A percentile compares a stretch with the other conserved stretches of the same genome.
Evolutionary conservation across 2,329 filamentous ascomycete genomes (phyloP).

Genomic region (Hypoxylon sp.): DNA sequence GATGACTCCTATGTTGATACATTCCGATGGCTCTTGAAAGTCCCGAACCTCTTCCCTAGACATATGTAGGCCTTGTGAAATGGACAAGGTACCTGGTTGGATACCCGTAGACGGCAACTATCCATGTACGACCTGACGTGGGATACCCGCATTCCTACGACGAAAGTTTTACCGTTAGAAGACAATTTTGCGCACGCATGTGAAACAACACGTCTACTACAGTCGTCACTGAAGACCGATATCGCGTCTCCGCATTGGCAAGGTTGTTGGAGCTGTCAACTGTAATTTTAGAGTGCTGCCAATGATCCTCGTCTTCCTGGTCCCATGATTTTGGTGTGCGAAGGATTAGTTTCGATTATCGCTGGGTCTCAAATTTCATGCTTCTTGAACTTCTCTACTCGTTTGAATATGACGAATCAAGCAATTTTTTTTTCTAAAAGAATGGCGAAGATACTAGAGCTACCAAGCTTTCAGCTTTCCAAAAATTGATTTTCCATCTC

Average conservation of each 20-base stretch:
- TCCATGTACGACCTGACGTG: conserved; percentile 2
- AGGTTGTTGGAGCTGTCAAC: background rate
- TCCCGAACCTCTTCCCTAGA: background rate
- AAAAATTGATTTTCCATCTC: conserved; percentile 10
- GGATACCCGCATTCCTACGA: conserved; percentile 14
- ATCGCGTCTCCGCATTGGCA: background rate
- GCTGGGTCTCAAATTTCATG: conserved; percentile 19
- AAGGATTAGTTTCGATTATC: conserved; percentile 24
- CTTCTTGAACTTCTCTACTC: conserved; percentile 19
- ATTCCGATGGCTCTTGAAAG: conserved; percentile 12
- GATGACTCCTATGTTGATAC: conserved; percentile 12
- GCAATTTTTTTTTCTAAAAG: conserved; percentile 16
- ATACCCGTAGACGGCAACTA: conserved; percentile 7
- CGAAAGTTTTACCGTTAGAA: background rate
- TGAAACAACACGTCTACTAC: conserved; percentile 10
- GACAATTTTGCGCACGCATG: conserved; percentile 7
- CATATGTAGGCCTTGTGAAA: background rate
- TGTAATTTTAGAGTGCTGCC: background rate
- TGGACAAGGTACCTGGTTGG: conserved; percentile 6
- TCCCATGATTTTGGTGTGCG: conserved; percentile 6
- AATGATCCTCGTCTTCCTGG: conserved; percentile 20
- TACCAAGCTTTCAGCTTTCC: conserved; percentile 24
- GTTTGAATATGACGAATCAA: conserved; percentile 22
- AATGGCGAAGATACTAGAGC: conserved; percentile 20
- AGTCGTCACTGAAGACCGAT: conserved; percentile 1